Conservation (phyloP, 176 grass and related monocot species). For the Ananas comosus region DNA sequence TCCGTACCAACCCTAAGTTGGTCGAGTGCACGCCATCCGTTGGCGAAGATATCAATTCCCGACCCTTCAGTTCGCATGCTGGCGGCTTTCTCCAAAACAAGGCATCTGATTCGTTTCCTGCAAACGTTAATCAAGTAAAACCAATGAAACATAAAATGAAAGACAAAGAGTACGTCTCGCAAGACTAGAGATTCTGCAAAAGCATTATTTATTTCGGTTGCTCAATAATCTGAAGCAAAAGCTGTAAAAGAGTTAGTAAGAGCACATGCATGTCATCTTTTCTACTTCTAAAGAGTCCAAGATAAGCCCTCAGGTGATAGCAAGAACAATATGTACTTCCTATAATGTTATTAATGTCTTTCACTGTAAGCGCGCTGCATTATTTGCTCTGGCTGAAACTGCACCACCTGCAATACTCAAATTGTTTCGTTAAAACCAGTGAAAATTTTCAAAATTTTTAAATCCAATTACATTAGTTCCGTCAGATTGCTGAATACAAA, state of each 20-base stretch:
- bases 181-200: neutral
- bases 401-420: too few relatives aligned
- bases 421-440: neutral
- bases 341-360: too few relatives aligned
- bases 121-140: neutral
- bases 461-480: too few relatives aligned
- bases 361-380: too few relatives aligned
- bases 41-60: conserved; percentile 28
- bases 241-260: too few relatives aligned
- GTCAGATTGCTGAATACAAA: too few relatives aligned
- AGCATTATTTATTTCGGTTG: neutral
- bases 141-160: neutral
- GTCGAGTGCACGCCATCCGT: conserved; percentile 46
- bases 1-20: conserved; percentile 20
- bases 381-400: neutral
- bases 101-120: conserved; percentile 42
- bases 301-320: too few relatives aligned
- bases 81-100: conserved; percentile 40
- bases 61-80: conserved; percentile 23
- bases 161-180: neutral
- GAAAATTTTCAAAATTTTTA: too few relatives aligned
- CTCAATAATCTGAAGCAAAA: too few relatives aligned
- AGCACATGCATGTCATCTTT: neutral
- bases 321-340: too few relatives aligned
- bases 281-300: neutral